A percentile compares a stretch with the other conserved stretches of the same genome.
Conservation (phyloP, 192 early-diverging fungal species). For the Gonapodya sp. region DNA sequence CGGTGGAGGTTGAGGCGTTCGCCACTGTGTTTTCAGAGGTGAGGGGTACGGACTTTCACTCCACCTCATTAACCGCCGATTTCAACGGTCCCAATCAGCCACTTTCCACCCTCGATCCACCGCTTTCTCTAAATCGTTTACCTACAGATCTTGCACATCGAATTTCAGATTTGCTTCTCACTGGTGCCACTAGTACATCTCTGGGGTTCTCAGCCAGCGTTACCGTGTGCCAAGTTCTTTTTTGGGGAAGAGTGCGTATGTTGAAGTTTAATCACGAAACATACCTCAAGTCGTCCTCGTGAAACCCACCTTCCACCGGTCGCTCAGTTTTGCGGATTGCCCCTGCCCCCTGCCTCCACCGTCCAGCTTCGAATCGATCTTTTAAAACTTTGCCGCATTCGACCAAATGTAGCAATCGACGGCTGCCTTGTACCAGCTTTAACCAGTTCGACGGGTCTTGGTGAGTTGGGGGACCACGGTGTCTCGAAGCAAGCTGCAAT, state of each 20-base stretch:
- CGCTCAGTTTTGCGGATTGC: background rate
- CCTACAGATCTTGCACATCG: background rate
- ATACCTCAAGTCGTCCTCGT: background rate
- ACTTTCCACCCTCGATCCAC: too few relatives aligned
- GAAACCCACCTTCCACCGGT: too few relatives aligned
- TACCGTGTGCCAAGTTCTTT: background rate
- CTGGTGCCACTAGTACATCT: background rate
- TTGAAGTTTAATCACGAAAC: background rate
- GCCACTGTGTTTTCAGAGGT: background rate
- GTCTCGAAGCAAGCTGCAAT: too few relatives aligned
- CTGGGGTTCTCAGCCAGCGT: background rate
- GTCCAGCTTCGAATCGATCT: background rate
- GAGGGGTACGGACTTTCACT: background rate
- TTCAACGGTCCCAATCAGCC: too few relatives aligned
- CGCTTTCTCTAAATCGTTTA: background rate
- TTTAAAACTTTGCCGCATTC: background rate
- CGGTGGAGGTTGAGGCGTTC: background rate
- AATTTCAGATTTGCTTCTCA: background rate
- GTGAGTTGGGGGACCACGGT: background rate
- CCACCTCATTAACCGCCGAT: too few relatives aligned
- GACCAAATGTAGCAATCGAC: background rate
- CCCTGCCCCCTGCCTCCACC: background rate
- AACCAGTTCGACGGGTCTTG: background rate
- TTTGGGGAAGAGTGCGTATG: background rate
- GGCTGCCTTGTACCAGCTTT: background rate